Evolutionary conservation across 768 basidiomycete species (phyloP), one percentile per base, ranked within the genome.

Genomic region (Suillus cothurnatus): DNA sequence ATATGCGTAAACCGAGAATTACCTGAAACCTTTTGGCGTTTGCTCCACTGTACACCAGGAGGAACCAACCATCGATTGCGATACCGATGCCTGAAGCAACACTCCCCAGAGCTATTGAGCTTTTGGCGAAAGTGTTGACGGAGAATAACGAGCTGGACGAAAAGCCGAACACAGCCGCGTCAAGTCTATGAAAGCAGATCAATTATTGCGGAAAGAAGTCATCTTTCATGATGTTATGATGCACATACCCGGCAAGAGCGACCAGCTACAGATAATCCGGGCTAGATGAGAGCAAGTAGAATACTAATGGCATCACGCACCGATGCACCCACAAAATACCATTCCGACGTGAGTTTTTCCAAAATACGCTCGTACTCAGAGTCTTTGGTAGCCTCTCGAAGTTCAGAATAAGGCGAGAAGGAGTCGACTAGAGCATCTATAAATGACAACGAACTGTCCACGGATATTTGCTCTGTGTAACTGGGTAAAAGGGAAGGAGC

Each of bases 21-120:
- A 88, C 89, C 63, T 83, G 80, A 68, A 90, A 89, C 15, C 83
- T 87, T 0, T 74, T 68, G 0, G 83, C 67, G 62, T 84, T 81
- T 4, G 78, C 81, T 74, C 86, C 86, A 66, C 78, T 82, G 72
- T 92, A 93, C 3, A 80, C 78, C 6, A 92, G 74, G 26, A 91
- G 73, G 73, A 91, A 87, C 88, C 88, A 92, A 0, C 85, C 83
- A 58, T 86, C 85, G 62, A 83, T 82, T 7, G 84, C 77, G 60
- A 91, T 83, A 2, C 91, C 91, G 21, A 92, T 79, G 0, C 87
- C 90, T 0, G 89, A 86, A 7, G 86, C 79, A 19, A 88, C 77
- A 41, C 84, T 85, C 31, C 85, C 86, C 1, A 86, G 76, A 0
- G 87, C 86, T 28, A 92, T 83, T 0, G 86, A 82, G 52, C 76